Evolutionary conservation across 164 flowering plant genomes (phyloP), one percentile per base, ranked within the genome.

Genomic region (Stephania japonica): DNA sequence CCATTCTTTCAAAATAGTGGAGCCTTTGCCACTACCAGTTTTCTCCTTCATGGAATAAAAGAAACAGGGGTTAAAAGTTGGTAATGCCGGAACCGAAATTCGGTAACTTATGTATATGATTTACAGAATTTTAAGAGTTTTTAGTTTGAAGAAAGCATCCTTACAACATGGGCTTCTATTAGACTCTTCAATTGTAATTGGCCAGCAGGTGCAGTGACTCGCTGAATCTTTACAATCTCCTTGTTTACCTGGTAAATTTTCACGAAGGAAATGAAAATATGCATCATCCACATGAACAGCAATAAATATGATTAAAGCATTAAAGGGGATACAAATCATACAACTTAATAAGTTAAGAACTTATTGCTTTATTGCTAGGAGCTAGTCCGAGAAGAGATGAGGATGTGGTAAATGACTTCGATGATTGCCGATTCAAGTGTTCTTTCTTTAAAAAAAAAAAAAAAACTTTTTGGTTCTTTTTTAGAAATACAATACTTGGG

Each of bases 191-290:
- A 83, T 79, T 96, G 98, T 89, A 89, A 82, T 81, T 96, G 94
- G 53, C 99, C 99, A 42, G 86, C 99, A 26, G 95, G 88, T 19
- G 98, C 95, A 62, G 77, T 85, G 66, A 96, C 97, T 84, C 97
- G 85, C 82, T 96, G 99, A 76, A 91, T 88, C 86, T 96, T 93
- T 72, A 93, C 99, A 63, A 96, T 96, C 77, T 96, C 98, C 78
- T 80, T 88, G 81, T 96, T 96, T 62, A 91, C 86, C 99, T 93
- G 85, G 41, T 44, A 32, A 70, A 65, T 32, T 62, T 71, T 64
- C 41, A 72, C 4, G 21, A 56, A 56, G 62, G 62, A 56, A 66
- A 66, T 26, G 41, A 26, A 43, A 19, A 66, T 11, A 32, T 19
- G 43, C 7, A 66, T 66, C 7, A 66, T 66, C n/a, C 62, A 42